Evolutionary conservation across 2,329 filamentous ascomycete species (phyloP).

Genomic region (Penicillium sp.): DNA sequence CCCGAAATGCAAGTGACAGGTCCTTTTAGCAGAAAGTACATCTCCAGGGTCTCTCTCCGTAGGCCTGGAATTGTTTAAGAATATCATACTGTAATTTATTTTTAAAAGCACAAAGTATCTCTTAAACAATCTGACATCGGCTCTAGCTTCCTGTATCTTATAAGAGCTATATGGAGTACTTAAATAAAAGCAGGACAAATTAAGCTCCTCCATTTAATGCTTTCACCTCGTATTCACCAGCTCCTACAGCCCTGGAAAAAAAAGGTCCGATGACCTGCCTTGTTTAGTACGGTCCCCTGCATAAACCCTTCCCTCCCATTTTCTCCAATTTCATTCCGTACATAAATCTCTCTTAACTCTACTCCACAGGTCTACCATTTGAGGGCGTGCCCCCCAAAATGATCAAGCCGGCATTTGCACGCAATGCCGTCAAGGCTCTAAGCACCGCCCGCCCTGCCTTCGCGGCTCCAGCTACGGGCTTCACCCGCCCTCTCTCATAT

Average conservation of each 20-base stretch:
- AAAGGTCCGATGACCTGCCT: neutral
- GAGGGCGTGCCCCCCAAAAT: constrained; percentile 17
- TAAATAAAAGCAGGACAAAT: neutral
- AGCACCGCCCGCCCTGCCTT: constrained; percentile 4
- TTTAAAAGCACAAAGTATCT: too few species aligned
- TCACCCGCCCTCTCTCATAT: constrained; percentile 30
- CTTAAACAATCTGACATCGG: too few species aligned
- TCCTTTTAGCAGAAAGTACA: too few species aligned
- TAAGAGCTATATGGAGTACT: too few species aligned
- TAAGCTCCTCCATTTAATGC: neutral
- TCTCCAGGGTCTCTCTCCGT: too few species aligned
- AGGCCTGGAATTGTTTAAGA: too few species aligned
- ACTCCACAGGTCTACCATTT: neutral
- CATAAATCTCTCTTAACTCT: neutral
- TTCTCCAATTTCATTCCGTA: too few species aligned
- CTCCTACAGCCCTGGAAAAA: neutral
- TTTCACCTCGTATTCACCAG: constrained; percentile 12
- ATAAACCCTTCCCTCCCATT: neutral
- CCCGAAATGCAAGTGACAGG: too few species aligned
- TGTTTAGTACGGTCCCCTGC: neutral
- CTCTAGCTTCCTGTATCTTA: too few species aligned
- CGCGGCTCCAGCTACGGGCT: constrained; percentile 13
- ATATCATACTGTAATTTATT: too few species aligned
- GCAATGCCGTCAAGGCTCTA: constrained; percentile 27
- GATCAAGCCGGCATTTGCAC: constrained; percentile 29